Percentiles rank a stretch among this genome's conserved stretches.
These are phyloP conservation scores for Monosporascus cannonballus DNA, from an alignment of 2,329 filamentous ascomycete genomes.

Conservation along the genomic window DNA sequence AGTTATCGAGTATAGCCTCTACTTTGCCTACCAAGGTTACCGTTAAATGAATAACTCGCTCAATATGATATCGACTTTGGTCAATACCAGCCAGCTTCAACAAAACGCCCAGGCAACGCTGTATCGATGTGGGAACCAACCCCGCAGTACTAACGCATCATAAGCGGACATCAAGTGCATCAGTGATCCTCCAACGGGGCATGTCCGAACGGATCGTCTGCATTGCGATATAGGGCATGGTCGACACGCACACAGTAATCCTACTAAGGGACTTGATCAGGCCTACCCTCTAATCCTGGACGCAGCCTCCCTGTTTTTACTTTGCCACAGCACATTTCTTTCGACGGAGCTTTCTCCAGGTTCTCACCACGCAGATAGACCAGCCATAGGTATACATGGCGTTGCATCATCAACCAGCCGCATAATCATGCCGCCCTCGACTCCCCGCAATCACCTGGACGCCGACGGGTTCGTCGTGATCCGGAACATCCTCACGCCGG, in stretches of 20 bases:
- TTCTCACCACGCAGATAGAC: too few species aligned
- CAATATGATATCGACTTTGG: not conserved
- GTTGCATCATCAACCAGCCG: conserved; percentile 1
- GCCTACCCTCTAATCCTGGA: not conserved
- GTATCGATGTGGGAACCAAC: not conserved
- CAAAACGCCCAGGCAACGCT: not conserved
- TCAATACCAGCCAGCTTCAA: not conserved
- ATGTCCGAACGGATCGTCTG: not conserved
- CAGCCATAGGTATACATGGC: not conserved
- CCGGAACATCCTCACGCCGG: conserved; percentile 53
- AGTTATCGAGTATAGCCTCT: too few species aligned
- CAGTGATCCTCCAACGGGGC: not conserved
- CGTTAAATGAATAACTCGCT: not conserved
- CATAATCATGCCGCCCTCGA: not conserved
- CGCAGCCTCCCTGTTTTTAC: too few species aligned
- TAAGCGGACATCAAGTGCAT: not conserved
- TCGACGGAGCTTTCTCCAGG: too few species aligned
- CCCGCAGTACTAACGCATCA: not conserved
- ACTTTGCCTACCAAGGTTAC: not conserved
- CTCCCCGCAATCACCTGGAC: conserved; percentile 50
- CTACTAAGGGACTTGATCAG: not conserved
- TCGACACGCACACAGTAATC: not conserved
- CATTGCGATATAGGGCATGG: not conserved
- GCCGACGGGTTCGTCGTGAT: conserved; percentile 72
- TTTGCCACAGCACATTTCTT: too few species aligned